These are phyloP conservation scores for Grosmannia clavigera DNA, from an alignment of 2,329 filamentous ascomycete genomes.

Conservation along the genomic window DNA sequence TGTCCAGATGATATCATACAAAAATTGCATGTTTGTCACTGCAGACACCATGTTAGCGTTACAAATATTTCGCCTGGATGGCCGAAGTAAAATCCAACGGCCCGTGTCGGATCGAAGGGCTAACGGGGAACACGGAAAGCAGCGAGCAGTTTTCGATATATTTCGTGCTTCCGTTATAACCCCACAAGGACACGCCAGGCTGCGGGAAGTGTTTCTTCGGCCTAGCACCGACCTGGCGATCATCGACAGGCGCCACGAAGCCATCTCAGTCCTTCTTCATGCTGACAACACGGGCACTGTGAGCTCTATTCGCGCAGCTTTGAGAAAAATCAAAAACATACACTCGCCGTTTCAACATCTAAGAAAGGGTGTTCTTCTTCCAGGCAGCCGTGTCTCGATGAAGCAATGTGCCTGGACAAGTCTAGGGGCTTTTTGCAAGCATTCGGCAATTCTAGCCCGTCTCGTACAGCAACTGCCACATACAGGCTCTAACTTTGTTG, in stretches of 20 bases:
- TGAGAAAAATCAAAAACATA: conserved; percentile 68
- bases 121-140: conserved; percentile 51
- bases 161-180: conserved; percentile 66
- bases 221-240: conserved; percentile 56
- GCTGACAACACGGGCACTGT: conserved; percentile 52
- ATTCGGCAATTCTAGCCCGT: conserved; percentile 51
- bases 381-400: conserved; percentile 36
- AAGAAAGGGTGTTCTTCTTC: conserved; percentile 59
- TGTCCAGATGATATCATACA: conserved; percentile 65
- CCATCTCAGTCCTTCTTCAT: conserved; percentile 53
- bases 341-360: conserved; percentile 55
- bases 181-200: conserved; percentile 59
- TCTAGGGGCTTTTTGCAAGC: conserved; percentile 58
- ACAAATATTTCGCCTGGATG: conserved; percentile 75
- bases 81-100: conserved; percentile 67
- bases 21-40: conserved; percentile 62
- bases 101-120: conserved; percentile 43
- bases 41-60: conserved; percentile 68
- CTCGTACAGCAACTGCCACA: conserved; percentile 25
- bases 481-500: conserved; percentile 22
- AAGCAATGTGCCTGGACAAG: conserved; percentile 60
- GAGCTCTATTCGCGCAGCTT: conserved; percentile 41
- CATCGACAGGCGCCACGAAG: conserved; percentile 60
- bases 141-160: conserved; percentile 70
- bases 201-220: conserved; percentile 72